Evolutionary conservation across 352 stramenopile genomes (phyloP).

Genomic region (Pythium pectinolyticum): DNA sequence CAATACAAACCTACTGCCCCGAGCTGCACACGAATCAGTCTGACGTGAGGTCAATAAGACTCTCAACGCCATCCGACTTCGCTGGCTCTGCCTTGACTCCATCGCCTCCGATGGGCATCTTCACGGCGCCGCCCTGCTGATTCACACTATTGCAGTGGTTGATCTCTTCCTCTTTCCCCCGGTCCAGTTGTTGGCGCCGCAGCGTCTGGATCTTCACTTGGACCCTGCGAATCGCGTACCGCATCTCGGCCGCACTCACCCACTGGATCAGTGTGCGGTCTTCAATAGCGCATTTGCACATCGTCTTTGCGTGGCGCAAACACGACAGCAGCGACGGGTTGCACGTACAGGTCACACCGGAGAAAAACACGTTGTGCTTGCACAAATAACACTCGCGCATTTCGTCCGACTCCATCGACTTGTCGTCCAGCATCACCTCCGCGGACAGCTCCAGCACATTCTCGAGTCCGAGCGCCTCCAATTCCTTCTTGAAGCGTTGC

Average conservation of each 20-base stretch:
- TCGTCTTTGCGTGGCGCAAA: slow-evolving; percentile 56
- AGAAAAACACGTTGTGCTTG: slow-evolving; percentile 84
- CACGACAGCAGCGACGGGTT: slow-evolving; percentile 59
- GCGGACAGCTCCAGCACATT: slow-evolving; percentile 60
- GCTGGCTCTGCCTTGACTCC: too few relatives aligned
- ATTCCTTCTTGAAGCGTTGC: slow-evolving; percentile 55
- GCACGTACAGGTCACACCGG: slow-evolving; percentile 68
- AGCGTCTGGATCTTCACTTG: slow-evolving; percentile 59
- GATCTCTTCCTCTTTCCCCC: too few relatives aligned
- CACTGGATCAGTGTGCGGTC: slow-evolving; percentile 67
- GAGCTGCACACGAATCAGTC: too few relatives aligned
- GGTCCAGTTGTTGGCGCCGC: slow-evolving; percentile 9
- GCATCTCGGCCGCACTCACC: slow-evolving; percentile 57
- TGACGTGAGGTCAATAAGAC: slow-evolving; percentile 23
- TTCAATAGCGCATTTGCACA: slow-evolving; percentile 61
- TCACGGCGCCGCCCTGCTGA: too few relatives aligned
- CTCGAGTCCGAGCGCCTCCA: slow-evolving; percentile 42
- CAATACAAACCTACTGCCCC: neutral
- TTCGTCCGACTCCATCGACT: slow-evolving; percentile 75
- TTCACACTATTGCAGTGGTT: too few relatives aligned
- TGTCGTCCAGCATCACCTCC: slow-evolving; percentile 70
- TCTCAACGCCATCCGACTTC: too few relatives aligned
- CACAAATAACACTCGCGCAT: slow-evolving; percentile 66
- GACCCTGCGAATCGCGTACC: slow-evolving; percentile 70
- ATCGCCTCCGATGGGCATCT: too few relatives aligned